Conservation (phyloP, 139 green algal genomes). For the Coccomyxa sp. region DNA sequence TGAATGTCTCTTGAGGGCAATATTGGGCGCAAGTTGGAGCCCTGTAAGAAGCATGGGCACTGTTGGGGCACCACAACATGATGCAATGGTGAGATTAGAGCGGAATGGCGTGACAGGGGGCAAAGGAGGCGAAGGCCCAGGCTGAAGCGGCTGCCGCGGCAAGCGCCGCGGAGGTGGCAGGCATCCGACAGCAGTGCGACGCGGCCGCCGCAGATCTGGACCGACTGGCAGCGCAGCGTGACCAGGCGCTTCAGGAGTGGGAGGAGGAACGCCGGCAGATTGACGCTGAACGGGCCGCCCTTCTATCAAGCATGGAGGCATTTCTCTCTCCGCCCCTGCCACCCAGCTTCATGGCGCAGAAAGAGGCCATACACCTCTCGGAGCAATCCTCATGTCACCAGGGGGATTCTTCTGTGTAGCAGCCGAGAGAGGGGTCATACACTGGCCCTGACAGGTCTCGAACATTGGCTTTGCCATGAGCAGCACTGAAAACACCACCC, state of each 20-base stretch:
- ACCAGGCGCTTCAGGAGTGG: constrained; percentile 14
- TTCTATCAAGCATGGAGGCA: constrained; percentile 14
- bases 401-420: neutral
- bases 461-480: neutral
- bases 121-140: constrained; percentile 15
- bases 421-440: neutral
- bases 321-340: neutral
- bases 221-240: constrained; percentile 1
- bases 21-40: too few relatives aligned
- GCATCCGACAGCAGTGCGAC: constrained; percentile 22
- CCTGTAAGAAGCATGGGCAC: too few relatives aligned
- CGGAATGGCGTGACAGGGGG: constrained; percentile 9
- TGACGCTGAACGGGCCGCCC: constrained; percentile 12
- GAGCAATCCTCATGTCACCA: neutral
- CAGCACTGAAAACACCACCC: too few relatives aligned
- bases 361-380: neutral
- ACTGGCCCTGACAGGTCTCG: neutral
- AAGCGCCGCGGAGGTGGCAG: constrained; percentile 15
- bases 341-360: neutral
- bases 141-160: constrained; percentile 22
- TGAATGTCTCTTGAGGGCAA: too few relatives aligned
- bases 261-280: constrained; percentile 8
- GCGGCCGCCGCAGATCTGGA: constrained; percentile 20
- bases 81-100: too few relatives aligned
- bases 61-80: too few relatives aligned